Conservation (phyloP, 345 rosid species). For the Geranium brycei region DNA sequence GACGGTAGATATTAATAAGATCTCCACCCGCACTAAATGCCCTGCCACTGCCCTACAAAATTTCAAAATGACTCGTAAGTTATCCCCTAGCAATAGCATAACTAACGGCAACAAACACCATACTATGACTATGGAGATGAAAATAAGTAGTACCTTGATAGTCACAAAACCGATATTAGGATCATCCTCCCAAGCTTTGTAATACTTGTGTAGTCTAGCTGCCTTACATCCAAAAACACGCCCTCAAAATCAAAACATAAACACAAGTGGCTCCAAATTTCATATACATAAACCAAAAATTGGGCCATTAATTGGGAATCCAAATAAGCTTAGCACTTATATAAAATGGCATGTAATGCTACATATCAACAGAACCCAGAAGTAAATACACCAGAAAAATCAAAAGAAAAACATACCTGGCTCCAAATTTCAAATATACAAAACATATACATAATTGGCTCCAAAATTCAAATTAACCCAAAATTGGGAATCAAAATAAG, state of each 20-base stretch:
- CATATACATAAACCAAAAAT: background rate
- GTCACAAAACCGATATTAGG: conserved; percentile 61
- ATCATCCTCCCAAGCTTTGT: conserved; percentile 79
- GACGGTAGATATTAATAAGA: conserved; percentile 49
- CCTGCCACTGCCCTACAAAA: conserved; percentile 78
- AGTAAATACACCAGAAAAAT: no score
- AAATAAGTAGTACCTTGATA: conserved; percentile 43
- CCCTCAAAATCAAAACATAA: background rate
- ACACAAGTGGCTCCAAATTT: background rate
- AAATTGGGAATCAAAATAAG: no score
- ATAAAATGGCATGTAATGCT: no score
- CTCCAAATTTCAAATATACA: no score
- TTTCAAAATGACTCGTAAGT: conserved; percentile 12
- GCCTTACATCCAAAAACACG: conserved; percentile 22
- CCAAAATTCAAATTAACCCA: no score
- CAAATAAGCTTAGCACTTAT: no score
- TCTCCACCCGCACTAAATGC: conserved; percentile 98
- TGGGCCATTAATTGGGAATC: background rate
- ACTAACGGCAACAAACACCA: background rate
- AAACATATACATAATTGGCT: no score
- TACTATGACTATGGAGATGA: background rate
- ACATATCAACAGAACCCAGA: background rate
- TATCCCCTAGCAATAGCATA: background rate
- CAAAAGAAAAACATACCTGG: background rate
- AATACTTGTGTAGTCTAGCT: conserved; percentile 44